Base-by-base conservation (phyloP, 179 eudicot genomes). In the Actinidia chinensis region DNA sequence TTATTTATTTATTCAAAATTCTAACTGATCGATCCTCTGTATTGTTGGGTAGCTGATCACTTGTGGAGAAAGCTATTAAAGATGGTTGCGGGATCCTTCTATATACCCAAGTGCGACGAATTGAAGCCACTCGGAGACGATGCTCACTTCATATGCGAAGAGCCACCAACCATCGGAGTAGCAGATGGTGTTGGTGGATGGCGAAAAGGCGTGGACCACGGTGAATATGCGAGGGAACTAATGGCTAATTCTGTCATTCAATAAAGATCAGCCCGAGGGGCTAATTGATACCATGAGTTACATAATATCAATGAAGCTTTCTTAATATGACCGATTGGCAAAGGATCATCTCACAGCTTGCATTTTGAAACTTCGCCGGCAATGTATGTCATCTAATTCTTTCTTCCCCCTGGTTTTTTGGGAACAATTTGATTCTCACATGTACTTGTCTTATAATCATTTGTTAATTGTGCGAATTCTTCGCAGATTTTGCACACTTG, bases 181-280 rank as follows among this genome's bases (percentile, higher is more conserved):
- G 83, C 87, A 10, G 85, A 84, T 76, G 88, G 88, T 15, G 82
- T 82, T 14, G 82, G 88, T 12, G 79, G 82, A 2, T 85, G 82
- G 20, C 61, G 0, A 7, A 44, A 46, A 10, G 88, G 88, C 0
- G 25, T 83, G 6, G 88, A 85, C 65, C 14, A 82, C 0, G 86
- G 86, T 9, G 76, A 43, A n/a, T 85, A 78, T 52, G 84, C 86
- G 0, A 52, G 86, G 22, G 73, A 77, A 54, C 79, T 85, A 22
- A 74, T 85, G 82, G 13, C 17, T 1, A 61, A 83, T 61, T 70
- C 76, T 1, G 43, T 46, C 0, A 15, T 15, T 68, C 81, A 5
- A 51, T 70, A 23, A n/a, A 64, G 1, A 73, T 4, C 72, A 44
- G 1, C 72, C 72, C 14, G 5, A 68, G 20, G 61, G 20, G 2